A percentile compares a stretch with the other conserved stretches of the same genome.
Conservation (phyloP, 78 protist genomes). For the Dictyostelium citrinum region DNA sequence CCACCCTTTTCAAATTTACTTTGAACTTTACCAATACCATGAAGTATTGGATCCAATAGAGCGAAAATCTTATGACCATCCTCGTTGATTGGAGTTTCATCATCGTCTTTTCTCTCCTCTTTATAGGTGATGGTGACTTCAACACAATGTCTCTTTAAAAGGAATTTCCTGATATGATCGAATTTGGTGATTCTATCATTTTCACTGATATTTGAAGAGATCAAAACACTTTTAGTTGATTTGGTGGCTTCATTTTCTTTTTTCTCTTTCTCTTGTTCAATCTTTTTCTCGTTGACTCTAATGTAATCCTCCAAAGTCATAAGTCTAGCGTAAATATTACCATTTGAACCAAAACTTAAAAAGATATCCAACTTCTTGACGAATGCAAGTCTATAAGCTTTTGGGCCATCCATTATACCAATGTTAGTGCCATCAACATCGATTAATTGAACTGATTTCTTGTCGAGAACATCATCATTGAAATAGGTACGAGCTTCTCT, state of each 20-base stretch:
- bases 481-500: not conserved
- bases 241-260: not conserved
- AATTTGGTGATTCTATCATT: not conserved
- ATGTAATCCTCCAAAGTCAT: not conserved
- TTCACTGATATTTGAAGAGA: not conserved
- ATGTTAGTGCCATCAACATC: not conserved
- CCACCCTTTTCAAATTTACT: not conserved
- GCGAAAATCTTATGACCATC: not conserved
- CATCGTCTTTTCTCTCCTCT: not conserved
- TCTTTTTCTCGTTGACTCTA: not conserved
- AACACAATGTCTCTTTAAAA: not conserved
- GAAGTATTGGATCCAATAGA: not conserved
- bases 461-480: not conserved
- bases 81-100: not conserved
- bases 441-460: not conserved
- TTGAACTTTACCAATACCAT: not conserved
- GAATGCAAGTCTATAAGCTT: not conserved
- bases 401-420: not conserved
- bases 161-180: not conserved
- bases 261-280: not conserved
- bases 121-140: slow-evolving; percentile 3
- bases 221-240: not conserved
- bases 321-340: not conserved
- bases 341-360: not conserved
- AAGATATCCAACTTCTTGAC: not conserved